A percentile compares a stretch with the other conserved stretches of the same genome.
Conservation (phyloP, 371 early-diverging fungal species). For the Mucor mucedo region DNA sequence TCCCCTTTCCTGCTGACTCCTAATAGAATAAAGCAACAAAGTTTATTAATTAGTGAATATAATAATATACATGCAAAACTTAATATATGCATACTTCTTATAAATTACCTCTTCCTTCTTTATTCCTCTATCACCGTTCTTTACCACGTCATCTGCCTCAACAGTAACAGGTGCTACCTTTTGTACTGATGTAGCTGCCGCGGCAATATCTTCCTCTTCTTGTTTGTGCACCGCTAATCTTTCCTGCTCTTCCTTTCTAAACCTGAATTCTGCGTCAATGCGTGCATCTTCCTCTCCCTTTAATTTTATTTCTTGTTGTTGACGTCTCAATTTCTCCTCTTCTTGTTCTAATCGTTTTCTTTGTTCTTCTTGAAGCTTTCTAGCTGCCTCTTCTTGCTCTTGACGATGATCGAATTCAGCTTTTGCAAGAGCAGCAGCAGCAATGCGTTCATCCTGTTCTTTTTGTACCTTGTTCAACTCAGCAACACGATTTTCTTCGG, state of each 20-base stretch:
- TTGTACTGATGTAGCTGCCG: neutral
- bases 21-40: neutral
- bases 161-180: neutral
- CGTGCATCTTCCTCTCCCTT: neutral
- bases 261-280: neutral
- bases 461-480: neutral
- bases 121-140: neutral
- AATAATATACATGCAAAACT: neutral
- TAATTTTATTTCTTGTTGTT: neutral
- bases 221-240: neutral
- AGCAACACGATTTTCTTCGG: conserved; percentile 15
- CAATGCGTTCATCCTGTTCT: conserved; percentile 7
- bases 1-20: neutral
- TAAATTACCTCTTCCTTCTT: neutral
- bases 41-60: neutral
- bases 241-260: neutral
- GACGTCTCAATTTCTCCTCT: too few relatives aligned
- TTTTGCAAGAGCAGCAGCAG: conserved; percentile 1
- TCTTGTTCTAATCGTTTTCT: too few relatives aligned
- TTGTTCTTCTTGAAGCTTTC: too few relatives aligned
- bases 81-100: conserved; percentile 4
- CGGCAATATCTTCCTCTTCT: neutral
- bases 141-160: too few relatives aligned
- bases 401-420: neutral
- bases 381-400: neutral